phyloP scores from a whole-genome alignment of 169 alveolate species.

The Blepharisma undulans region DNA sequence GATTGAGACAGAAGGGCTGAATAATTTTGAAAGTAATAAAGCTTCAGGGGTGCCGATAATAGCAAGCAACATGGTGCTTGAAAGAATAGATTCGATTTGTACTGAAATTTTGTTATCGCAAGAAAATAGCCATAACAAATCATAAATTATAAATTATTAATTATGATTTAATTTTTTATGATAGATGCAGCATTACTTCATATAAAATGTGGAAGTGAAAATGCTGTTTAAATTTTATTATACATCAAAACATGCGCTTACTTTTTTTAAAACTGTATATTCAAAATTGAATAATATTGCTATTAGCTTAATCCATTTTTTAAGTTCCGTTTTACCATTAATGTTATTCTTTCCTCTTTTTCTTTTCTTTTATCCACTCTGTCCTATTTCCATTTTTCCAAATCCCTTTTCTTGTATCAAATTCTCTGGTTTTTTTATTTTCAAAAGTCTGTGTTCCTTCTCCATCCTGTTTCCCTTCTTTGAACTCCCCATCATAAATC shows the following conservation, averaged over 20 bases:
- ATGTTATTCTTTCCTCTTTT: not conserved
- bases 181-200: no score
- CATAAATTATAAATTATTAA: not conserved
- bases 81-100: not conserved
- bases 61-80: not conserved
- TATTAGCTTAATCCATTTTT: no score
- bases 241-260: no score
- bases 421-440: not conserved
- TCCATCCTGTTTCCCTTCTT: conserved; percentile 45
- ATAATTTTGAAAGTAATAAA: not conserved
- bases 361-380: not conserved
- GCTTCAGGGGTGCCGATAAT: not conserved
- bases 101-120: not conserved
- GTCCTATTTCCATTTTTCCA: conserved; percentile 1
- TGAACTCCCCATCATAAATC: conserved; percentile 46
- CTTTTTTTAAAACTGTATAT: no score
- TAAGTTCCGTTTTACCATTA: not conserved
- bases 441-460: conserved; percentile 8
- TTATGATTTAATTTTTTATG: no score
- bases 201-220: no score
- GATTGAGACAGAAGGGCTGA: not conserved
- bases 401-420: not conserved
- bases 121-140: not conserved
- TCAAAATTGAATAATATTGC: not conserved
- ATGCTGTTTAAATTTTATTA: no score